Base-by-base conservation (phyloP, 2,329 filamentous ascomycete species). In the Xylaria multiplex region DNA sequence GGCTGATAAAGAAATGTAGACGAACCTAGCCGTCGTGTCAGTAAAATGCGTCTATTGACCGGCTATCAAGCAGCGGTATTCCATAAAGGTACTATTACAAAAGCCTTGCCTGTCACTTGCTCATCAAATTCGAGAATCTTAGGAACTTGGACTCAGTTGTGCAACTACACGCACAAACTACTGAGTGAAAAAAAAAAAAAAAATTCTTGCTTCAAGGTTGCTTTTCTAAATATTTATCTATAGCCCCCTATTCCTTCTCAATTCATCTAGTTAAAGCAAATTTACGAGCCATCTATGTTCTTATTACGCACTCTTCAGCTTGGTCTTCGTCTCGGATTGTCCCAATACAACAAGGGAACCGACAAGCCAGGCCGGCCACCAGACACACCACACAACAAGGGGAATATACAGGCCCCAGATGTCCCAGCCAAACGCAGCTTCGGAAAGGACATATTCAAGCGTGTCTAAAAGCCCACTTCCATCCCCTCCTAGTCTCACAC, bases 311-410 rank as follows among this genome's bases (percentile, higher is more conserved):
- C 62, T 68, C 65, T 73, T 73, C 19, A 64, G 50, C 16, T 67
- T 71, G 3, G 19, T 49, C 57, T 55, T 59, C 5, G 14, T 55
- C 7, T 3, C 22, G 6, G 72, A 72, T 63, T 67, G 65, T 5
- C 85, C 85, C 61, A 88, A 79, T 50, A 89, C 81, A 27, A 86
- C 81, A 6, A 89, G 77, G 65, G 83, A 81, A 1, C 86, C 91
- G 6, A 89, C 86, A 43, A 96, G 78, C 94, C 94, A 97, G 7
- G 93, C 93, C 0, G 94, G 94, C 91, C 93, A 96, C 94, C 94
- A 97, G 49, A 97, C 89, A 76, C 93, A 91, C 92, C 93, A 97
- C n/a, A 97, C 86, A 11, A 96, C 88, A 19, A 97, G 88, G 66
- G 92, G 90, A 1, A 93, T 96, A 82, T 93, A 96, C 85, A 96